phyloP scores from a whole-genome alignment of 768 basidiomycete genomes.

The Lepiota subincarnata region DNA sequence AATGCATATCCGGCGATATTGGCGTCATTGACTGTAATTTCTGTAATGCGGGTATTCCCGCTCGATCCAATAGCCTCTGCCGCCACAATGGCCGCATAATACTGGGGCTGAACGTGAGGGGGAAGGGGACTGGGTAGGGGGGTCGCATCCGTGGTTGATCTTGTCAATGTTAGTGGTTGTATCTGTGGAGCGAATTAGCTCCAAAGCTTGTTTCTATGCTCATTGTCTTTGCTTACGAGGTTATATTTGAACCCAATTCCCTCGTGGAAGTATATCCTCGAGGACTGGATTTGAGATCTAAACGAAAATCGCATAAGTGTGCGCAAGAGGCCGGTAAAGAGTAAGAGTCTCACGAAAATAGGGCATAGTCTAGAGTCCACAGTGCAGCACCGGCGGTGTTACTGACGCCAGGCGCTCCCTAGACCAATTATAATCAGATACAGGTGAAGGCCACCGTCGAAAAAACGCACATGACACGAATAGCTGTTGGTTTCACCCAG shows the following conservation, averaged over 20 bases:
- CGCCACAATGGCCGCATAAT: conserved; percentile 61
- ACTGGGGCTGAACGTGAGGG: conserved; percentile 62
- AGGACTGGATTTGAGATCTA: conserved; percentile 48
- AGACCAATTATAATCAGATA: neutral
- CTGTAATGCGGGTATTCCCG: conserved; percentile 37
- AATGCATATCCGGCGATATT: conserved; percentile 59
- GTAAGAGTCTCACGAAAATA: conserved; percentile 42
- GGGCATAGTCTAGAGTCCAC: conserved; percentile 63
- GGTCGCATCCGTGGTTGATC: conserved; percentile 54
- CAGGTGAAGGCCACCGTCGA: neutral
- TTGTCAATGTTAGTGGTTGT: conserved; percentile 56
- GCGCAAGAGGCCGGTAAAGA: neutral
- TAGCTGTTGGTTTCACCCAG: conserved; percentile 62
- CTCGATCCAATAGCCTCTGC: conserved; percentile 52
- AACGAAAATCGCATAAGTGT: neutral
- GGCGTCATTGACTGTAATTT: conserved; percentile 44
- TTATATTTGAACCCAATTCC: conserved; percentile 73
- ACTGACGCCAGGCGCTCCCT: conserved; percentile 54
- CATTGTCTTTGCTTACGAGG: conserved; percentile 33
- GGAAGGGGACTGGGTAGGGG: conserved; percentile 42
- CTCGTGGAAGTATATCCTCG: conserved; percentile 57
- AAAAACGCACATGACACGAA: conserved; percentile 34
- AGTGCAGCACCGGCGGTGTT: conserved; percentile 69
- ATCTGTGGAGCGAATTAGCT: conserved; percentile 36
- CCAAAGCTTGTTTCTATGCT: neutral